Evolutionary conservation across 768 basidiomycete genomes (phyloP).

Genomic region (Sistotremastrum suecicum): DNA sequence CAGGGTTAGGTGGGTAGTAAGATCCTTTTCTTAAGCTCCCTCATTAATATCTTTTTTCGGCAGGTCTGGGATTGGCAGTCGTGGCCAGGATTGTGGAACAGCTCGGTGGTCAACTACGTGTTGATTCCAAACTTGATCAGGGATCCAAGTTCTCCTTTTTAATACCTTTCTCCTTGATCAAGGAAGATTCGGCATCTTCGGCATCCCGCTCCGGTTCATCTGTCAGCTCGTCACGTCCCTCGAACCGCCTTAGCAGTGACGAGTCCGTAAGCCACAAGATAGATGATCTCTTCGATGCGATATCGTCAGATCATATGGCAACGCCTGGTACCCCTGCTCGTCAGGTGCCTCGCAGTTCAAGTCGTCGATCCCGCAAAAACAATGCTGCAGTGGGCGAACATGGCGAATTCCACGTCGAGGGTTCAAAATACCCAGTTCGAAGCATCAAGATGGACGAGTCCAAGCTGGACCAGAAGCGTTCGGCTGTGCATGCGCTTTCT

Average conservation of each 20-base stretch:
- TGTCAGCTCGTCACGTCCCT: conserved; percentile 3
- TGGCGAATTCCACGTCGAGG: conserved; percentile 10
- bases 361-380: no score
- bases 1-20: conserved; percentile 25
- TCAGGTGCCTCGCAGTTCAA: not conserved
- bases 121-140: conserved; percentile 50
- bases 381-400: not conserved
- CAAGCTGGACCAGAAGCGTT: conserved; percentile 4
- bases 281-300: conserved; percentile 13
- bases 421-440: conserved; percentile 8
- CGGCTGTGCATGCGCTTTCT: not conserved
- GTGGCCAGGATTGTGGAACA: conserved; percentile 72
- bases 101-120: conserved; percentile 63
- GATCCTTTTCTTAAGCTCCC: not conserved
- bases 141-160: conserved; percentile 66
- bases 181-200: conserved; percentile 10
- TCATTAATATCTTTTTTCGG: not conserved
- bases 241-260: conserved; percentile 5
- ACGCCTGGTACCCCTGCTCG: not conserved
- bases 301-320: conserved; percentile 8
- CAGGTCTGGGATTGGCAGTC: conserved; percentile 64
- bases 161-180: conserved; percentile 41
- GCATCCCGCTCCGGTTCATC: conserved; percentile 9
- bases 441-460: conserved; percentile 12
- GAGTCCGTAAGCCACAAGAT: conserved; percentile 13